phyloP scores from a whole-genome alignment of 2,329 filamentous ascomycete genomes.

The Pseudogymnoascus sp. region DNA sequence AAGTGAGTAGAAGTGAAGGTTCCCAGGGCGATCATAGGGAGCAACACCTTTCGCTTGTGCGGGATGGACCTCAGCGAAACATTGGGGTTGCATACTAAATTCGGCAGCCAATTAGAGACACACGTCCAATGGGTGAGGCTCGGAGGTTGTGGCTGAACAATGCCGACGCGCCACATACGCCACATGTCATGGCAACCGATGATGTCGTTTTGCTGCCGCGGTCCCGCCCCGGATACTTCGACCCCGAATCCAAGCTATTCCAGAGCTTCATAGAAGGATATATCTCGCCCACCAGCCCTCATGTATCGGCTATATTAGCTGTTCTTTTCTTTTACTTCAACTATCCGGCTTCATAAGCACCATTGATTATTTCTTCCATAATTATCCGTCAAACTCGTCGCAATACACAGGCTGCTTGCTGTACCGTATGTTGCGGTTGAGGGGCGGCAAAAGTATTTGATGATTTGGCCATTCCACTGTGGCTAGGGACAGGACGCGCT shows the following conservation, averaged over 20 bases:
- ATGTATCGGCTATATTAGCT: not conserved
- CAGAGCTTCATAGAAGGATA: not conserved
- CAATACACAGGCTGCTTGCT: not conserved
- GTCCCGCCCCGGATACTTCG: not conserved
- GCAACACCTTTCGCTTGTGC: constrained; percentile 6
- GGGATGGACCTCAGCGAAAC: constrained; percentile 3
- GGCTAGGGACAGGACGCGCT: constrained; percentile 2
- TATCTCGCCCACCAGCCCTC: not conserved
- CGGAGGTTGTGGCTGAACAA: not conserved
- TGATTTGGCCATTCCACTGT: not conserved
- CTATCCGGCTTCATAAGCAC: not conserved
- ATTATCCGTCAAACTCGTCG: not conserved
- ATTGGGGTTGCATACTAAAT: constrained; percentile 9
- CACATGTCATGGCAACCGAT: not conserved
- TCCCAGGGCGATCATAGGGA: not conserved
- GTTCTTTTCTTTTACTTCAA: not conserved
- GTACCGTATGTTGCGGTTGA: not conserved
- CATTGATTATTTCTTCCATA: not conserved
- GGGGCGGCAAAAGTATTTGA: not conserved
- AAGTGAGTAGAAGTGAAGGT: not conserved
- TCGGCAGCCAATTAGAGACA: not conserved
- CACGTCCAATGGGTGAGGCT: not conserved
- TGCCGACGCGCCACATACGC: constrained; percentile 3
- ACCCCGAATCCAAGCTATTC: not conserved
- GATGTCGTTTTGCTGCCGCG: constrained; percentile 3